Base-by-base conservation (phyloP, 139 green algal species). In the Micromonas pusilla region DNA sequence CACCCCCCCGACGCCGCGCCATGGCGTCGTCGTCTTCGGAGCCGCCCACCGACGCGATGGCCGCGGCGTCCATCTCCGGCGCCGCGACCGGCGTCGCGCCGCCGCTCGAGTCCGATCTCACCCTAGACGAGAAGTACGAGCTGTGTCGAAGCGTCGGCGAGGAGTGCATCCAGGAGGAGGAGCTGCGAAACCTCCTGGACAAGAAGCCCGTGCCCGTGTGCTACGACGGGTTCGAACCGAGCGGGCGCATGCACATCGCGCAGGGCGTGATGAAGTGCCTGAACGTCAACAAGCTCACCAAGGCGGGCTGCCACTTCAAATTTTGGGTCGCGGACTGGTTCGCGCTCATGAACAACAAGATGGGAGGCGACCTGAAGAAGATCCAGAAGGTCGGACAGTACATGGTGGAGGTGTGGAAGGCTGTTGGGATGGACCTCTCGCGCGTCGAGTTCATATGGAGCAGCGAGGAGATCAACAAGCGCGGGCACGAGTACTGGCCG, bases 401-500 rank as follows among this genome's bases (percentile, higher is more conserved):
- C 91, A 93, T 98, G 88, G 90, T 98, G 33, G 94, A 97, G 87
- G 96, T 99, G 54, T 99, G 95, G 95, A 97, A 96, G 85, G 94
- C 94, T 1, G 88, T 97, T 36, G 95, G 95, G 63, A 99, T 99
- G 95, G 94, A 98, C 82, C 79, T 95, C 60, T 82, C 72, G 25
- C 66, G 78, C 25, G 86, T 90, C 28, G 53, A 87, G 80, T 89
- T 89, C 53, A 39, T 88, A 4, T 89, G 81, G 85, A 82, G 70
- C 25, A 84, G 78, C 16, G 85, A 89, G 52, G 85, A 88, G 76
- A 89, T 89, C 74, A 89, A 83, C 66, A 66, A 30, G 21, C 64
- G 68, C 0, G 80, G 76, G 2, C 64, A 82, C 26, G 80, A 87
- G 79, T 89, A 89, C 75, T 89, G 85, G 85, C 84, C 85, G 25